phyloP scores from a whole-genome alignment of 179 eudicot genomes.

The Camellia oleifera region DNA sequence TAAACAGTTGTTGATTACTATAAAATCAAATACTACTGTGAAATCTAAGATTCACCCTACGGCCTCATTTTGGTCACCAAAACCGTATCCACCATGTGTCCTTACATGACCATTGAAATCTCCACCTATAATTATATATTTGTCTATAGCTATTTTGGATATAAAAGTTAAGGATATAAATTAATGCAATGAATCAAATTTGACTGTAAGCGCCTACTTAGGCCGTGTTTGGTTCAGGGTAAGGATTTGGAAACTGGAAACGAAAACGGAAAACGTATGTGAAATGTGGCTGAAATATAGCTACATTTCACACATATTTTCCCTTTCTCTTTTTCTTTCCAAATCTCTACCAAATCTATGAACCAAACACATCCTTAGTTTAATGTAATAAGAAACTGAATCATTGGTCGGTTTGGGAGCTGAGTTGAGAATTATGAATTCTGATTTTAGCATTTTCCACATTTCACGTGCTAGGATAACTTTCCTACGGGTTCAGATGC shows the following conservation, averaged over 20 bases:
- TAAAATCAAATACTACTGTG: too few species aligned
- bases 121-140: too few species aligned
- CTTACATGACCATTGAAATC: too few species aligned
- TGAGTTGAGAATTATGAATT: background rate
- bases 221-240: too few species aligned
- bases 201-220: background rate
- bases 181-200: background rate
- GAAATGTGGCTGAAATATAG: background rate
- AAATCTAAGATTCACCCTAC: too few species aligned
- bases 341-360: too few species aligned
- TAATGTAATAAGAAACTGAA: background rate
- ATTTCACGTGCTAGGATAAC: background rate
- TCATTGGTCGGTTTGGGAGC: background rate
- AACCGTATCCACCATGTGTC: too few species aligned
- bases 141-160: background rate
- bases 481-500: background rate
- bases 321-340: too few species aligned
- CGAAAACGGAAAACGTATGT: too few species aligned
- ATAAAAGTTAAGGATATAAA: background rate
- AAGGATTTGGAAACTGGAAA: too few species aligned
- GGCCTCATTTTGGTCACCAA: too few species aligned
- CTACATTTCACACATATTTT: background rate
- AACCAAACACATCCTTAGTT: background rate
- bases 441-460: background rate
- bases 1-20: too few species aligned